phyloP scores from a whole-genome alignment of 495 filamentous ascomycete species.

The Aspergillus bridgeri region DNA sequence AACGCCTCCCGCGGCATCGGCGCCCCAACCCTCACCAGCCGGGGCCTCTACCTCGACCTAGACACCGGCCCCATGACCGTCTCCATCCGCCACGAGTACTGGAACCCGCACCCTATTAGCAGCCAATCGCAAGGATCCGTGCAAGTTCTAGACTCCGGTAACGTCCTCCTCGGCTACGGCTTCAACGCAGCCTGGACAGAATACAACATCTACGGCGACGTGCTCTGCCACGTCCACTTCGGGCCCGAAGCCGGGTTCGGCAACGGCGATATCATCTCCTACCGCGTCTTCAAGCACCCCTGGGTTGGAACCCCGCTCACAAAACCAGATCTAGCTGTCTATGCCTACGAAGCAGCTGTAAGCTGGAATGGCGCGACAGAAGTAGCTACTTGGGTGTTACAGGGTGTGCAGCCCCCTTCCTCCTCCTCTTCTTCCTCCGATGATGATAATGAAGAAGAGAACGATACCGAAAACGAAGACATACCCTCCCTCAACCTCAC shows the following conservation, averaged over 20 bases:
- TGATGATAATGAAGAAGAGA: neutral
- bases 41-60: slow-evolving; percentile 43
- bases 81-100: slow-evolving; percentile 33
- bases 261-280: slow-evolving; percentile 28
- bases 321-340: slow-evolving; percentile 27
- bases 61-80: slow-evolving; percentile 39
- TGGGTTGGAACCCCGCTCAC: slow-evolving; percentile 35
- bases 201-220: slow-evolving; percentile 30
- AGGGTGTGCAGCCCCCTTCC: slow-evolving; percentile 15
- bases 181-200: slow-evolving; percentile 47
- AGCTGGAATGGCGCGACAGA: slow-evolving; percentile 47
- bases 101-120: slow-evolving; percentile 28
- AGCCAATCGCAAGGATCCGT: slow-evolving; percentile 45
- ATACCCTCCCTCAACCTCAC: slow-evolving; percentile 21
- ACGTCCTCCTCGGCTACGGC: slow-evolving; percentile 49
- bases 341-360: slow-evolving; percentile 21
- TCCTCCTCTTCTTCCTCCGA: slow-evolving; percentile 5
- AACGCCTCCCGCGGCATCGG: slow-evolving; percentile 26
- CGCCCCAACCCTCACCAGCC: slow-evolving; percentile 23
- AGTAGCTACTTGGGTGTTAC: slow-evolving; percentile 33
- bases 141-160: slow-evolving; percentile 42
- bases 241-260: slow-evolving; percentile 26
- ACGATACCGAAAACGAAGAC: neutral
- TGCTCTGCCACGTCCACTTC: slow-evolving; percentile 34
- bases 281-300: slow-evolving; percentile 34